These are phyloP conservation scores for Capronia coronata DNA, from an alignment of 2,329 filamentous ascomycete genomes.

Conservation along the genomic window DNA sequence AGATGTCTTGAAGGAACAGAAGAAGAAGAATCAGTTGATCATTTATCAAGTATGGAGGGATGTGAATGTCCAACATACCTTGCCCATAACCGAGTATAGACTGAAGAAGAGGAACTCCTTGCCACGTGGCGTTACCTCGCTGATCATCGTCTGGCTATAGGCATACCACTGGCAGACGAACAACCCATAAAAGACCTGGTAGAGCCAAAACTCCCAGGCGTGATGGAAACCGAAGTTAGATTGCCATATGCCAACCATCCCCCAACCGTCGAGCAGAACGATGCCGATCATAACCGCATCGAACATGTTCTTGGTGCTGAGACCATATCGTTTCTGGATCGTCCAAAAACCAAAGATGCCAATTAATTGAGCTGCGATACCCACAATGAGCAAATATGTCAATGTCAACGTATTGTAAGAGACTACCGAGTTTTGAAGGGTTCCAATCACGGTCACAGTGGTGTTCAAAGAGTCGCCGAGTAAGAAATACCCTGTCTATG, in stretches of 20 bases:
- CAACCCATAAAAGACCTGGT: constrained; percentile 55
- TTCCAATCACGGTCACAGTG: constrained; percentile 61
- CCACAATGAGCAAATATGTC: constrained; percentile 61
- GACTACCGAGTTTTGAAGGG: constrained; percentile 59
- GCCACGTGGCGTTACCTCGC: constrained; percentile 60
- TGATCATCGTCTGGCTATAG: constrained; percentile 66
- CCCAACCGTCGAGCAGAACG: constrained; percentile 53
- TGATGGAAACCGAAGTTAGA: constrained; percentile 49
- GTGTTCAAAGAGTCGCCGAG: constrained; percentile 66
- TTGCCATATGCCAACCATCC: constrained; percentile 55
- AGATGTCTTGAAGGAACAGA: too few species aligned
- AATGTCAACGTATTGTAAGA: constrained; percentile 58
- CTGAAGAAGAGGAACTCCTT: constrained; percentile 67
- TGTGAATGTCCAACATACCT: too few species aligned
- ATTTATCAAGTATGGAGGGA: too few species aligned
- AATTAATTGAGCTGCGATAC: constrained; percentile 56
- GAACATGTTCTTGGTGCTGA: constrained; percentile 64
- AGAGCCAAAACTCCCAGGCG: constrained; percentile 49
- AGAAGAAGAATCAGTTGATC: too few species aligned
- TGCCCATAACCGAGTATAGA: constrained; percentile 59
- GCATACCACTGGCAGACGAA: constrained; percentile 61
- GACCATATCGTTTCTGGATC: constrained; percentile 53
- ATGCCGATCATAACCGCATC: constrained; percentile 57
- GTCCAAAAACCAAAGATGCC: constrained; percentile 59
- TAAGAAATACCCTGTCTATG: constrained; percentile 51